Base-by-base conservation (phyloP, 257 asterid genomes). In the Forsythia suspensa region DNA sequence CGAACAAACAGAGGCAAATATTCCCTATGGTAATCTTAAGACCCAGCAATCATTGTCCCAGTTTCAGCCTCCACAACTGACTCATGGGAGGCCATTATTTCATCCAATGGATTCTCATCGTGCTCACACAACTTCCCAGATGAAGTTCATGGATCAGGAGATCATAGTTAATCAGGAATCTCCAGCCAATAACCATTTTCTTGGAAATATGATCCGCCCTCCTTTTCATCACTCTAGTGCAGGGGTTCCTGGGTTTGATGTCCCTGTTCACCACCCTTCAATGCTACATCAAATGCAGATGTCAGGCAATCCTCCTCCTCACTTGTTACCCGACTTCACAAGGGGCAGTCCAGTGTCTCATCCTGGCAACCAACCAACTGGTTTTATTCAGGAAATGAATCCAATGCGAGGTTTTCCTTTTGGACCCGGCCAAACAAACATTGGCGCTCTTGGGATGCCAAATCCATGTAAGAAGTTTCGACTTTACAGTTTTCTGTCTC, bases 211-310 rank as follows among this genome's bases (percentile, higher is more conserved):
- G 85, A 70, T 82, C 37, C 88, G 84, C 34, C 94, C 96, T 61
- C 82, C 89, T 76, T 87, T 91, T 75, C 91, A 88, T 79, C 94
- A 83, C 66, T 89, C 92, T 5, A 85, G 76, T 80, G 87, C 86
- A 39, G 84, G 92, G 84, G 83, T 86, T 73, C 76, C 90, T 36
- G 92, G 93, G 69, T 88, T 88, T 70, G 95, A 92, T 68, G 80
- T 84, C 82, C 85, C 93, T 73, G 75, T 90, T 8, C 96, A 82
- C 73, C 89, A 87, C 67, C 67, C 70, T 79, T 78, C 91, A 70
- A 71, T 84, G 81, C 75, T 89, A 81, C 93, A 89, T 84, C 96
- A 87, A 81, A 86, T 90, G 94, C 96, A 87, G 80, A 87, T 91
- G 84, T 73, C 91, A 20, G 89, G 93, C 34, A 83, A 84, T 87